phyloP scores from a whole-genome alignment of 2,329 filamentous ascomycete species.

The Fusarium anthophilum region DNA sequence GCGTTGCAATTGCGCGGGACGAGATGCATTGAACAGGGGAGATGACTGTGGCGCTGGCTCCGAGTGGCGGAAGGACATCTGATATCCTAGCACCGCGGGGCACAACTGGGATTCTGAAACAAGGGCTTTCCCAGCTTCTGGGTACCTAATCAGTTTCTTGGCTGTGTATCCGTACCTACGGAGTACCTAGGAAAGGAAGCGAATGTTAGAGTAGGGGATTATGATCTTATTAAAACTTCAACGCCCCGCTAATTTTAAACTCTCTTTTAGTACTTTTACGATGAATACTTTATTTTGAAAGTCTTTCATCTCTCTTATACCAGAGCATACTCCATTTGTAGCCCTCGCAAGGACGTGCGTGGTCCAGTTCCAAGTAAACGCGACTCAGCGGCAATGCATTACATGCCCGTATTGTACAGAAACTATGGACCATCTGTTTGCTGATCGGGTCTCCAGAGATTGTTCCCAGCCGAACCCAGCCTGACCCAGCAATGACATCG shows the following conservation, averaged over 20 bases:
- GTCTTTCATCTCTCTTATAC: neutral
- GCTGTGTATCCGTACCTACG: neutral
- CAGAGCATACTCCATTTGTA: neutral
- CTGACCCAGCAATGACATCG: slow-evolving; percentile 16
- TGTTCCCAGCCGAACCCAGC: slow-evolving; percentile 3
- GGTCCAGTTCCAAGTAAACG: neutral
- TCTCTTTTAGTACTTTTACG: neutral
- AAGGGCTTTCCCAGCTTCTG: slow-evolving; percentile 21
- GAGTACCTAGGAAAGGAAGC: neutral
- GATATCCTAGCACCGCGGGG: slow-evolving; percentile 15
- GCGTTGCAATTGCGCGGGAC: slow-evolving; percentile 9
- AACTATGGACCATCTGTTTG: slow-evolving; percentile 10
- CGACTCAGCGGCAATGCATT: neutral
- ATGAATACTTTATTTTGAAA: neutral
- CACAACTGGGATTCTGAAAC: slow-evolving; percentile 29
- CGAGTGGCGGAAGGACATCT: slow-evolving; percentile 33
- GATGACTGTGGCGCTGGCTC: slow-evolving; percentile 14
- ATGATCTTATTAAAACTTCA: neutral
- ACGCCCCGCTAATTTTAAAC: neutral
- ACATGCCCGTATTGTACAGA: neutral
- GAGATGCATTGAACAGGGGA: neutral
- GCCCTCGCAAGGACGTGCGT: neutral
- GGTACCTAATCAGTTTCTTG: slow-evolving; percentile 9
- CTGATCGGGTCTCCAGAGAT: slow-evolving; percentile 7
- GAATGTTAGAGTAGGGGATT: neutral